A percentile compares a stretch with the other conserved stretches of the same genome.
Conservation (phyloP, 257 asterid species). For the Capsicum chinense region DNA sequence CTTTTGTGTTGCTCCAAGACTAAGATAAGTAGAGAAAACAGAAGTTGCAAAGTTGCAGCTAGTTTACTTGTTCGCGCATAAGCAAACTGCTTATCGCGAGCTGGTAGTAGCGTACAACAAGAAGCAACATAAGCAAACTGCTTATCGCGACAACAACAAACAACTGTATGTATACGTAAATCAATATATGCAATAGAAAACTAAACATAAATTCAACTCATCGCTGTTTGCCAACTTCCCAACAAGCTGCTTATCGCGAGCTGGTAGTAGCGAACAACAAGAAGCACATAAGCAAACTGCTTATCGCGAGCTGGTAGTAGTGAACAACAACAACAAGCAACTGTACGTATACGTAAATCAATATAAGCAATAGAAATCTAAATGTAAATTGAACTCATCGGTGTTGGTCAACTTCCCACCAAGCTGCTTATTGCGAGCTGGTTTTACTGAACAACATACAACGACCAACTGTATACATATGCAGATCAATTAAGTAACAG, state of each 20-base stretch:
- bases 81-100: not conserved
- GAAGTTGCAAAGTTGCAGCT: not conserved
- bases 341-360: not conserved
- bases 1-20: too few species aligned
- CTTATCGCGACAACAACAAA: too few species aligned
- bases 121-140: too few species aligned
- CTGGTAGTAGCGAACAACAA: too few species aligned
- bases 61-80: not conserved
- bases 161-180: not conserved
- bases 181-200: not conserved
- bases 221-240: too few species aligned
- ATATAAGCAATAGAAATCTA: not conserved
- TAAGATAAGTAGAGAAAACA: not conserved
- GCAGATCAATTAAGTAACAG: not conserved
- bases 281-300: too few species aligned
- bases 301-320: not conserved
- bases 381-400: not conserved
- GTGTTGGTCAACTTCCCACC: too few species aligned
- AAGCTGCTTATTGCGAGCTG: not conserved
- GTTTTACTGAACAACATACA: not conserved
- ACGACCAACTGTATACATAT: slow-evolving; percentile 2
- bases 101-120: not conserved
- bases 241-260: too few species aligned
- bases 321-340: not conserved
- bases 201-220: not conserved